Percentiles rank a stretch among this genome's conserved stretches.
These are phyloP conservation scores for Nicotiana knightiana DNA, from an alignment of 257 asterid species.

Conservation along the genomic window DNA sequence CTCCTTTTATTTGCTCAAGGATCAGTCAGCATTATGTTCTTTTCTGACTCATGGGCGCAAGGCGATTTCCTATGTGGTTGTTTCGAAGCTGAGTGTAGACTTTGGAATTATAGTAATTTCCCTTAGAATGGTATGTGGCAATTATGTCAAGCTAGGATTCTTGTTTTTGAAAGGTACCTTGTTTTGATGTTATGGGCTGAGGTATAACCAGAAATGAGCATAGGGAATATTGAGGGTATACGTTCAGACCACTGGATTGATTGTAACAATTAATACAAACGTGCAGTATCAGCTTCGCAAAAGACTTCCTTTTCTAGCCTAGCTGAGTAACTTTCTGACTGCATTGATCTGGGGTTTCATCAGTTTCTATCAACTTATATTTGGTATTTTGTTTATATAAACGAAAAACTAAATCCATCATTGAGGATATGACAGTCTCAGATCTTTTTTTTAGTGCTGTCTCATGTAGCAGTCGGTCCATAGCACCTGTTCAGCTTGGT, in stretches of 20 bases:
- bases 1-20: conserved; percentile 1
- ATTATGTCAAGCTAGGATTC: not conserved
- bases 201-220: not conserved
- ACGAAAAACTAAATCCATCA: not conserved
- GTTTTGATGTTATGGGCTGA: not conserved
- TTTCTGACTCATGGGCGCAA: not conserved
- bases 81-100: not conserved
- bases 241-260: not conserved
- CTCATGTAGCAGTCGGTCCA: not conserved
- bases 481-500: not conserved
- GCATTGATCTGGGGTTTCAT: not conserved
- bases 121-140: not conserved
- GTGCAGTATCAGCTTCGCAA: not conserved
- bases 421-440: not conserved
- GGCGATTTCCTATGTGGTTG: not conserved
- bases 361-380: not conserved
- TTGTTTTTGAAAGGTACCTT: not conserved
- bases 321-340: not conserved
- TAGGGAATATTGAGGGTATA: not conserved
- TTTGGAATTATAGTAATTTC: not conserved
- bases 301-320: not conserved
- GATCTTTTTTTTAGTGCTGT: not conserved
- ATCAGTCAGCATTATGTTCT: not conserved
- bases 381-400: not conserved
- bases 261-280: not conserved